Evolutionary conservation across 2,329 filamentous ascomycete genomes (phyloP).

Genomic region (Fusarium aywerte): DNA sequence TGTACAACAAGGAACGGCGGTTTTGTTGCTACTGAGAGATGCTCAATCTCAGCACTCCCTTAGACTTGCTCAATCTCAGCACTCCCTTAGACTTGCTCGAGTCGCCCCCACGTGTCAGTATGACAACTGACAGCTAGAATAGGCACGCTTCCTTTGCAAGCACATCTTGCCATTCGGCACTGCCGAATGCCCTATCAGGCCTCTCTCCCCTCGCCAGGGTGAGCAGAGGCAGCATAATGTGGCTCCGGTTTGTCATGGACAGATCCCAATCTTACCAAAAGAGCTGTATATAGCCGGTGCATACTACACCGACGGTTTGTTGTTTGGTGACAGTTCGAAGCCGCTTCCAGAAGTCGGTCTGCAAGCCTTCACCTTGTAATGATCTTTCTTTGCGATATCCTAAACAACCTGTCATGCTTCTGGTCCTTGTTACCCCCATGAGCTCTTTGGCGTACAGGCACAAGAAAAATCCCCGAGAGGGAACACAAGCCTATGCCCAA

Average conservation of each 20-base stretch:
- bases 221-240: slow-evolving; percentile 5
- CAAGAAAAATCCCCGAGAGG: slow-evolving; percentile 52
- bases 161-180: slow-evolving; percentile 22
- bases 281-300: slow-evolving; percentile 38
- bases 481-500: slow-evolving; percentile 49
- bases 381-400: slow-evolving; percentile 6
- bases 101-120: slow-evolving; percentile 43
- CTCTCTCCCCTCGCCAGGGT: neutral
- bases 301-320: slow-evolving; percentile 28
- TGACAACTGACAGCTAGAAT: slow-evolving; percentile 39
- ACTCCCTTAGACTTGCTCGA: slow-evolving; percentile 37
- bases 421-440: slow-evolving; percentile 50
- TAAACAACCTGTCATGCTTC: slow-evolving; percentile 41
- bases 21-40: slow-evolving; percentile 23
- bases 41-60: slow-evolving; percentile 31
- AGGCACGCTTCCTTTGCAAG: slow-evolving; percentile 15
- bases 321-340: slow-evolving; percentile 27
- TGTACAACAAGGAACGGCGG: slow-evolving; percentile 40
- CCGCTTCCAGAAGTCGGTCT: slow-evolving; percentile 36
- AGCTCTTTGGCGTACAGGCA: slow-evolving; percentile 54
- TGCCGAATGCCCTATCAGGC: slow-evolving; percentile 22
- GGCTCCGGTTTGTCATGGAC: slow-evolving; percentile 10
- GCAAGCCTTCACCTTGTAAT: slow-evolving; percentile 4
- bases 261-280: slow-evolving; percentile 19
- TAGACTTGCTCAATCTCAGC: slow-evolving; percentile 30